Conservation (phyloP, 2,329 filamentous ascomycete species). For the Aspergillus tanneri region DNA sequence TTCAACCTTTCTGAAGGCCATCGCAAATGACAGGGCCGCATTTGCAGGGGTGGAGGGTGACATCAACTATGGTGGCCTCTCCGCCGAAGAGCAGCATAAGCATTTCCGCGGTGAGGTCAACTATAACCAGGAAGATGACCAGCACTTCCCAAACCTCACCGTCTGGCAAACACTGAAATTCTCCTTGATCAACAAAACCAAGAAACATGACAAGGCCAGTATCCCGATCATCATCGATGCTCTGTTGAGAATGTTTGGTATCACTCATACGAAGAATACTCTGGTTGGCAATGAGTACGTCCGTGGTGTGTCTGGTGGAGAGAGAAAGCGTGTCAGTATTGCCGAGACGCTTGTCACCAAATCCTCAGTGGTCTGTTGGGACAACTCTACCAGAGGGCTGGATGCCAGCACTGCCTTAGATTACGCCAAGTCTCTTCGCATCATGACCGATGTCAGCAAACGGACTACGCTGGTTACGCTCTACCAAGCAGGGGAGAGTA, state of each 20-base stretch:
- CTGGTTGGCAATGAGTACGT: slow-evolving; percentile 71
- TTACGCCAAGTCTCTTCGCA: slow-evolving; percentile 67
- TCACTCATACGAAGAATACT: slow-evolving; percentile 71
- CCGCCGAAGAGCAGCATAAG: slow-evolving; percentile 65
- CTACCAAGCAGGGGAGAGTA: slow-evolving; percentile 69
- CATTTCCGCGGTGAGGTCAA: slow-evolving; percentile 73
- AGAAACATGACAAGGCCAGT: slow-evolving; percentile 61
- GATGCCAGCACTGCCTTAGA: slow-evolving; percentile 77
- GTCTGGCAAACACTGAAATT: slow-evolving; percentile 78
- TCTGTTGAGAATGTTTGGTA: slow-evolving; percentile 74
- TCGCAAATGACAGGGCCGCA: slow-evolving; percentile 66
- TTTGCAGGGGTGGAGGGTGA: slow-evolving; percentile 68
- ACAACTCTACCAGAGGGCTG: slow-evolving; percentile 76
- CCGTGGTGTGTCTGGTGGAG: slow-evolving; percentile 74
- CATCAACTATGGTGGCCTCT: slow-evolving; percentile 69
- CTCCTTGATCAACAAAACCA: slow-evolving; percentile 72
- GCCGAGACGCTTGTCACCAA: slow-evolving; percentile 74
- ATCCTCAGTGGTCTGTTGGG: slow-evolving; percentile 72
- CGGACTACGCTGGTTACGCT: slow-evolving; percentile 69
- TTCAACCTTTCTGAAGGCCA: slow-evolving; percentile 72
- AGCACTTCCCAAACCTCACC: slow-evolving; percentile 70
- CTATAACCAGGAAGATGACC: slow-evolving; percentile 75
- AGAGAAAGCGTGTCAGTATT: slow-evolving; percentile 77
- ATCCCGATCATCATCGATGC: slow-evolving; percentile 69
- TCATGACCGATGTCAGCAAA: slow-evolving; percentile 74